Evolutionary conservation across 2,329 filamentous ascomycete species (phyloP).

Genomic region (Lasiodiplodia sp.): DNA sequence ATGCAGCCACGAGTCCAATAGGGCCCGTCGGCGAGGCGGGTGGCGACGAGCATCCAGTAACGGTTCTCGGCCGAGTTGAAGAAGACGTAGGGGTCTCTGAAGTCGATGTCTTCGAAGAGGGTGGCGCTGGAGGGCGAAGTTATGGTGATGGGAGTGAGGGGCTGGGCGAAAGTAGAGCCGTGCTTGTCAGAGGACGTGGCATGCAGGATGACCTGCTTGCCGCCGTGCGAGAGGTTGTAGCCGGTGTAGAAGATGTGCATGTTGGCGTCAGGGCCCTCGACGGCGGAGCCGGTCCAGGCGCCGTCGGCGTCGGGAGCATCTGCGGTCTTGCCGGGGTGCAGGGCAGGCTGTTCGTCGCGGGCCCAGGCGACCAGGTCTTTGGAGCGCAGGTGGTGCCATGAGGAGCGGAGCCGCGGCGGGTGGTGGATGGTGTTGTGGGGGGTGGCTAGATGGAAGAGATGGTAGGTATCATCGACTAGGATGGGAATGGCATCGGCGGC

Average conservation of each 20-base stretch:
- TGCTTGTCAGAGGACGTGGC: slow-evolving; percentile 38
- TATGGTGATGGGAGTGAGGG: slow-evolving; percentile 36
- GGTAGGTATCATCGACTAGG: slow-evolving; percentile 47
- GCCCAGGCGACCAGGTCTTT: slow-evolving; percentile 43
- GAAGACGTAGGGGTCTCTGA: slow-evolving; percentile 48
- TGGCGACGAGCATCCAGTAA: slow-evolving; percentile 51
- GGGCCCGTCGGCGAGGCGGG: slow-evolving; percentile 43
- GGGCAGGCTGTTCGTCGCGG: slow-evolving; percentile 37
- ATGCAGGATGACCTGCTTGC: slow-evolving; percentile 46
- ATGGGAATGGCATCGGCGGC: slow-evolving; percentile 49
- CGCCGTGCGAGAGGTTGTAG: slow-evolving; percentile 42
- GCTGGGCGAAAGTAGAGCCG: slow-evolving; percentile 39
- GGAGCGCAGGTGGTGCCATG: slow-evolving; percentile 44
- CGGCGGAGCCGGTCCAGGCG: slow-evolving; percentile 46
- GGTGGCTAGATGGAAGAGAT: slow-evolving; percentile 44
- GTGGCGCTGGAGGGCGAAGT: slow-evolving; percentile 33
- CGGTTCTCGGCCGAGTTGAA: slow-evolving; percentile 39
- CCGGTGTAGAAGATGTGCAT: slow-evolving; percentile 51
- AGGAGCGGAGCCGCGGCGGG: slow-evolving; percentile 42
- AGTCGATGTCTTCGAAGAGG: slow-evolving; percentile 46
- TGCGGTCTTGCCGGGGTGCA: slow-evolving; percentile 35
- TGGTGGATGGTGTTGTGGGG: slow-evolving; percentile 44
- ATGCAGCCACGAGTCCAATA: slow-evolving; percentile 48
- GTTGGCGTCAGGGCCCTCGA: slow-evolving; percentile 41
- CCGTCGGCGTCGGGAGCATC: slow-evolving; percentile 43